A percentile compares a stretch with the other conserved stretches of the same genome.
phyloP scores from a whole-genome alignment of 257 asterid genomes.

The Nyctanthes arbortristis region DNA sequence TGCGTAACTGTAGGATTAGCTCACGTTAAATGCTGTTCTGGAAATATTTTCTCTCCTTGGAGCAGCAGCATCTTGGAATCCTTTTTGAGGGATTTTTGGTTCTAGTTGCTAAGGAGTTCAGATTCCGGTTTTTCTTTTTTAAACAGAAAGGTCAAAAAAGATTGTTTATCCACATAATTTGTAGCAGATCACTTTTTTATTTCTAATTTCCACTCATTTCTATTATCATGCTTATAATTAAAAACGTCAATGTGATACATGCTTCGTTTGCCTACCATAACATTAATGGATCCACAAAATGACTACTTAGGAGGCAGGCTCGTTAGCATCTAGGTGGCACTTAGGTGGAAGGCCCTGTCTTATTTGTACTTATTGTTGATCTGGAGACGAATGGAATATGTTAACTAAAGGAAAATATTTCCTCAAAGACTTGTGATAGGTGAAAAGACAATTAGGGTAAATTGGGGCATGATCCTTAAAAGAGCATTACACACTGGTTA shows the following conservation, averaged over 20 bases:
- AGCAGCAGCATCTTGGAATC: not conserved
- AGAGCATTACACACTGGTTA: not conserved
- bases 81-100: conserved; percentile 6
- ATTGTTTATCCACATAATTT: conserved; percentile 3
- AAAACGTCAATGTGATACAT: not conserved
- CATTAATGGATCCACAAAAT: too few relatives aligned
- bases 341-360: too few relatives aligned
- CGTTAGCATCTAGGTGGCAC: too few relatives aligned
- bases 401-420: not conserved
- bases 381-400: not conserved
- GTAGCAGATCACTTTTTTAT: conserved; percentile 14
- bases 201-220: not conserved
- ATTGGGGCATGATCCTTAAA: not conserved
- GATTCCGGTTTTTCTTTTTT: too few relatives aligned
- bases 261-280: too few relatives aligned
- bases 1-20: not conserved
- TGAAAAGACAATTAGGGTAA: not conserved
- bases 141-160: too few relatives aligned
- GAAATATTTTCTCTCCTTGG: conserved; percentile 8
- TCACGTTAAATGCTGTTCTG: conserved; percentile 3
- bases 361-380: not conserved
- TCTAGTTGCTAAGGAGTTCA: too few relatives aligned
- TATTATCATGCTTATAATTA: conserved; percentile 1
- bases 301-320: too few relatives aligned
- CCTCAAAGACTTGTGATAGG: not conserved